Conservation (phyloP, 192 early-diverging fungal genomes). For the Phlyctochytrium arcticum region DNA sequence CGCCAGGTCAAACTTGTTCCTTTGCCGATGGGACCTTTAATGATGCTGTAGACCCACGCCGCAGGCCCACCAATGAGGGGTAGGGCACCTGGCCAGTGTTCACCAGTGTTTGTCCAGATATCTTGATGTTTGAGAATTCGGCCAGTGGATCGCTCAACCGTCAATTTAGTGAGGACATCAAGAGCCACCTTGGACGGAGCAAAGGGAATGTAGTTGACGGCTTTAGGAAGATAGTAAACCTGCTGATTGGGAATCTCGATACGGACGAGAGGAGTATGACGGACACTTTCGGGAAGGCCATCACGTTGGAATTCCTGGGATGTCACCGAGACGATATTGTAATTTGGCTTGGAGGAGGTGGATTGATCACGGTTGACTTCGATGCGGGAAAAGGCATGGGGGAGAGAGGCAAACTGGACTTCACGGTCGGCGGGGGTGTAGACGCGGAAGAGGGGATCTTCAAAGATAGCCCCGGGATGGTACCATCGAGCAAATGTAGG, state of each 20-base stretch:
- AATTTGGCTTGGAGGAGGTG: neutral
- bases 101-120: conserved; percentile 14
- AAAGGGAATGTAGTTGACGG: neutral
- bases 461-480: conserved; percentile 6
- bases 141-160: conserved; percentile 4
- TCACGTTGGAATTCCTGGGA: neutral
- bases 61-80: conserved; percentile 1
- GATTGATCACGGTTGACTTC: conserved; percentile 1
- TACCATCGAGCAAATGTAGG: neutral
- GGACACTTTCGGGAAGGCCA: neutral
- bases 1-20: neutral
- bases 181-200: conserved; percentile 2
- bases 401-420: conserved; percentile 17
- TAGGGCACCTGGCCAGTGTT: conserved; percentile 7
- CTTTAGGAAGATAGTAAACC: conserved; percentile 5
- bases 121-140: conserved; percentile 17
- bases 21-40: conserved; percentile 4
- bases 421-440: conserved; percentile 2
- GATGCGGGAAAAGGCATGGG: conserved; percentile 1
- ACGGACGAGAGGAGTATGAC: neutral
- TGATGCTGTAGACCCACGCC: neutral
- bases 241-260: conserved; percentile 15
- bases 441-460: conserved; percentile 11
- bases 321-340: neutral
- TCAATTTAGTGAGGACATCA: neutral